Conservation (phyloP, 2,329 filamentous ascomycete species). For the Mycosphaerella sp. region DNA sequence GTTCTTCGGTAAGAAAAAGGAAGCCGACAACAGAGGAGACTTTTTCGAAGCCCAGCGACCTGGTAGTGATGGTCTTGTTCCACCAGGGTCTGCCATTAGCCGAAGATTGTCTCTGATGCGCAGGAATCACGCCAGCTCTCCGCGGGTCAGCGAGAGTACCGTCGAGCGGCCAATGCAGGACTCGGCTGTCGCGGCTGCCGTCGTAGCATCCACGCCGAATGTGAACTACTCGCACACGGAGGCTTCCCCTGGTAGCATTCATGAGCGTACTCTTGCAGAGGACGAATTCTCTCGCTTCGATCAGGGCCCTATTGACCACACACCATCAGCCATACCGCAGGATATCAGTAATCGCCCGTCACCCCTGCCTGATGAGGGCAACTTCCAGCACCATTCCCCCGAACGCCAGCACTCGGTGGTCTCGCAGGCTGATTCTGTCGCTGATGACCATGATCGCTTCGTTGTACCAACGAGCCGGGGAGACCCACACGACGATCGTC, state of each 20-base stretch:
- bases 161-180: constrained; percentile 12
- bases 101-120: constrained; percentile 40
- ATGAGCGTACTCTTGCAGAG: constrained; percentile 53
- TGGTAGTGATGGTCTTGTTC: constrained; percentile 24
- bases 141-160: constrained; percentile 21
- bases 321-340: constrained; percentile 71
- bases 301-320: constrained; percentile 79
- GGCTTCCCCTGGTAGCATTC: constrained; percentile 55
- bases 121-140: constrained; percentile 29
- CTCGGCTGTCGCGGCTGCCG: constrained; percentile 15
- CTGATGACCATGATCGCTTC: constrained; percentile 14
- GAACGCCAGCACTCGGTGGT: constrained; percentile 14
- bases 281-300: constrained; percentile 66
- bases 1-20: constrained; percentile 59
- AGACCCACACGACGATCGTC: constrained; percentile 11
- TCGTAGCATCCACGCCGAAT: constrained; percentile 31
- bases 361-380: constrained; percentile 16
- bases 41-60: constrained; percentile 48
- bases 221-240: constrained; percentile 45
- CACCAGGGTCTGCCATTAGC: constrained; percentile 28
- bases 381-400: constrained; percentile 18
- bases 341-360: constrained; percentile 28
- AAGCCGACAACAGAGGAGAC: constrained; percentile 37
- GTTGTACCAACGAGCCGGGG: constrained; percentile 7
- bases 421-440: constrained; percentile 13